Percentiles rank a stretch among this genome's conserved stretches.
These are phyloP conservation scores for Mucor lusitanicus DNA, from an alignment of 371 early-diverging fungal species.

Conservation along the genomic window DNA sequence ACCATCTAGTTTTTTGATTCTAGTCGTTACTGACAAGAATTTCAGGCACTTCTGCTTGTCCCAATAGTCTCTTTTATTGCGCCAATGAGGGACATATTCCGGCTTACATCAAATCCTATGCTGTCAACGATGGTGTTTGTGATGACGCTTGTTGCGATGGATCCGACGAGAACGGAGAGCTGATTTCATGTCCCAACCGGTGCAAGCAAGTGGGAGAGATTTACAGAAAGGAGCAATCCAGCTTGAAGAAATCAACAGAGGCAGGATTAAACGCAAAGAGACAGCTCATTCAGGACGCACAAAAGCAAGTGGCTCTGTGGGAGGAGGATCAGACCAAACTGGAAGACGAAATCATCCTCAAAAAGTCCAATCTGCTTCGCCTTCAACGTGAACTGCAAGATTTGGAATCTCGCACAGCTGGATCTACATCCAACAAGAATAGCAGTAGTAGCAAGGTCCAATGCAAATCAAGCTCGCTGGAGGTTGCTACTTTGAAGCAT, in stretches of 20 bases:
- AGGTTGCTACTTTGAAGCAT: constrained; percentile 34
- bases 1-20: not conserved
- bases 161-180: constrained; percentile 75
- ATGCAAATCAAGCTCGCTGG: constrained; percentile 16
- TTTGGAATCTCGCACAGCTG: not conserved
- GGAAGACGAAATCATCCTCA: constrained; percentile 34
- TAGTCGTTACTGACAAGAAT: not conserved
- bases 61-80: constrained; percentile 79
- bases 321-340: constrained; percentile 35
- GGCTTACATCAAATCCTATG: constrained; percentile 64
- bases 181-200: constrained; percentile 67
- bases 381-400: constrained; percentile 24
- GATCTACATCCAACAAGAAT: not conserved
- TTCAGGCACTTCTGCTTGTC: constrained; percentile 89
- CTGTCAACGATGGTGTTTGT: constrained; percentile 94
- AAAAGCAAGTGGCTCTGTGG: constrained; percentile 39
- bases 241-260: constrained; percentile 27
- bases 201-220: constrained; percentile 67
- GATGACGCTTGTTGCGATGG: constrained; percentile 96
- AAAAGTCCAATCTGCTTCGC: constrained; percentile 27
- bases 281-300: constrained; percentile 33
- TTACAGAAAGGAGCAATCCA: constrained; percentile 41
- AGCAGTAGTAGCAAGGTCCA: constrained; percentile 6
- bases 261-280: constrained; percentile 35
- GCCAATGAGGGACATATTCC: constrained; percentile 78